Conservation (phyloP, 164 flowering plant species). For the Buxus sempervirens region DNA sequence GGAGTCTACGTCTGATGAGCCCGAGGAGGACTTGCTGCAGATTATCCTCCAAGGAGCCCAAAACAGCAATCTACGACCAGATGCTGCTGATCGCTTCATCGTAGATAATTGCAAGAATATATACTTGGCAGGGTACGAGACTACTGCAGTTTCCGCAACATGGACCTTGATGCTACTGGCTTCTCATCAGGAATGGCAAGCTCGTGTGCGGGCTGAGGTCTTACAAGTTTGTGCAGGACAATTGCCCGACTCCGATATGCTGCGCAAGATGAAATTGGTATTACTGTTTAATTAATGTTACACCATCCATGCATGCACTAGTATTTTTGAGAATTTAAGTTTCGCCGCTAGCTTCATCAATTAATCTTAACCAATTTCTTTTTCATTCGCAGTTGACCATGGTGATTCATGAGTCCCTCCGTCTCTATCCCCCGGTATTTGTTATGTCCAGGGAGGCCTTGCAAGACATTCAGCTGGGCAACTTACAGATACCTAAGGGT, state of each 20-base stretch:
- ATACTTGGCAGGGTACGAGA: conserved; percentile 54
- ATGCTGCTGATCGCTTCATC: conserved; percentile 33
- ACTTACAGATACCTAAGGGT: not conserved
- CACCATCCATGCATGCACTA: no score
- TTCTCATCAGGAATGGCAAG: conserved; percentile 21
- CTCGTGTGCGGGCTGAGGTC: conserved; percentile 17
- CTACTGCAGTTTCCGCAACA: conserved; percentile 16
- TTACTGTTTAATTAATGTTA: no score
- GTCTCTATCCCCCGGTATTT: not conserved
- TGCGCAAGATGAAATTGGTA: conserved; percentile 21
- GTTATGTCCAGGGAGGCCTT: not conserved
- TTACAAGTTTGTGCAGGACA: not conserved
- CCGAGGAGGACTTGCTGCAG: conserved; percentile 42
- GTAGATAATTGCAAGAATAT: conserved; percentile 69
- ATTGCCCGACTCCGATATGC: conserved; percentile 11
- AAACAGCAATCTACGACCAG: conserved; percentile 9
- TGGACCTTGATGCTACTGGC: conserved; percentile 25
- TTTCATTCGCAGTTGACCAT: not conserved
- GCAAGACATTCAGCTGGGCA: not conserved
- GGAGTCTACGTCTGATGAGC: conserved; percentile 1
- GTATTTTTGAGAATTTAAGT: no score
- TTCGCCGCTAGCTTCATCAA: no score
- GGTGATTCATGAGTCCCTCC: conserved; percentile 7
- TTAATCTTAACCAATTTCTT: no score
- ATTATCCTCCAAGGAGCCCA: conserved; percentile 38